Evolutionary conservation across 257 asterid genomes (phyloP).

Genomic region (Forsythia viridissima): DNA sequence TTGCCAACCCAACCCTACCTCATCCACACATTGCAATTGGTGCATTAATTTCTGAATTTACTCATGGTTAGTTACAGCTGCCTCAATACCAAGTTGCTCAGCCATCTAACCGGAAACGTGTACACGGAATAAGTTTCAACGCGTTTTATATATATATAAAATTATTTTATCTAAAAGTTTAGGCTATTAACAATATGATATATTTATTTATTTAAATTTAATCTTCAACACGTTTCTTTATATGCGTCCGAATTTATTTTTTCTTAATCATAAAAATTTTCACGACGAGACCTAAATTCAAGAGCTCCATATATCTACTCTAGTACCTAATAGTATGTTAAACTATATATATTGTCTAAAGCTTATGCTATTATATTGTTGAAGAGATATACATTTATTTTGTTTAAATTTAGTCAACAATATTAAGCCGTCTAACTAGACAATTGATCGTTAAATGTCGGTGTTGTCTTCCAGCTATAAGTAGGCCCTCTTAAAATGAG

Average conservation of each 20-base stretch:
- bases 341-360: background rate
- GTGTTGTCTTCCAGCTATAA: background rate
- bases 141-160: background rate
- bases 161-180: too few species aligned
- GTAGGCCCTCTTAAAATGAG: background rate
- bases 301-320: background rate
- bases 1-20: background rate
- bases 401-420: background rate
- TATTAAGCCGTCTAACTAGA: background rate
- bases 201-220: too few species aligned
- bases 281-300: too few species aligned
- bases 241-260: too few species aligned
- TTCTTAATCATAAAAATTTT: too few species aligned
- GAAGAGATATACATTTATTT: too few species aligned
- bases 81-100: background rate
- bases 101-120: background rate
- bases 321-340: too few species aligned
- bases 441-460: background rate
- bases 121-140: background rate
- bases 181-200: too few species aligned
- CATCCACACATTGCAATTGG: background rate
- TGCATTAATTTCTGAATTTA: background rate
- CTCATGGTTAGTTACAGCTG: background rate
- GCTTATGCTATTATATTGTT: background rate
- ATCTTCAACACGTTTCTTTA: background rate